Conservation (phyloP, 306 rosid species). For the Calophaca sinica region DNA sequence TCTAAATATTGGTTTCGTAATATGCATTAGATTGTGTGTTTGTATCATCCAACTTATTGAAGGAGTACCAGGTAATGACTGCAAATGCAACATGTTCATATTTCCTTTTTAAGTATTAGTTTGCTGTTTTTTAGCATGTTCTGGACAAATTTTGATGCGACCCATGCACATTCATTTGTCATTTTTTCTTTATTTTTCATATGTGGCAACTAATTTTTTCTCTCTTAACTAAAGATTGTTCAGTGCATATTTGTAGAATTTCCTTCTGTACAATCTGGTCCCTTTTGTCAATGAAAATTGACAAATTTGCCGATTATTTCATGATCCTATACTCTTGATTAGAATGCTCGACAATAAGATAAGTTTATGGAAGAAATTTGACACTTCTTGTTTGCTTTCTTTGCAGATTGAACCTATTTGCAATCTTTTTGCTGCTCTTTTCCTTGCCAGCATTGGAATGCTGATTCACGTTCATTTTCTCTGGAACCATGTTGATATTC, state of each 20-base stretch:
- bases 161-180: slow-evolving; percentile 25
- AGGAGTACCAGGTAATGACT: slow-evolving; percentile 29
- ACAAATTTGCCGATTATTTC: slow-evolving; percentile 34
- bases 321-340: slow-evolving; percentile 32
- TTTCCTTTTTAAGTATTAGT: background rate
- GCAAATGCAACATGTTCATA: slow-evolving; percentile 1
- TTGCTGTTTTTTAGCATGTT: slow-evolving; percentile 8
- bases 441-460: slow-evolving; percentile 99
- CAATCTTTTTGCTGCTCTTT: slow-evolving; percentile 93
- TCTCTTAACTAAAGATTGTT: slow-evolving; percentile 23
- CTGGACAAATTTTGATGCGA: slow-evolving; percentile 20
- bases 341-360: slow-evolving; percentile 20
- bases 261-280: slow-evolving; percentile 29
- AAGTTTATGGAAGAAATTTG: slow-evolving; percentile 30
- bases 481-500: slow-evolving; percentile 95
- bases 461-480: slow-evolving; percentile 96
- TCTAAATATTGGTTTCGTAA: slow-evolving; percentile 15
- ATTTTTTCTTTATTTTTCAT: slow-evolving; percentile 32
- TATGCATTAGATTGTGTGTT: slow-evolving; percentile 30
- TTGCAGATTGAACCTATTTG: slow-evolving; percentile 96
- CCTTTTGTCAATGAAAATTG: slow-evolving; percentile 23
- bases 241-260: slow-evolving; percentile 21
- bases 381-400: slow-evolving; percentile 38
- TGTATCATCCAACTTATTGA: slow-evolving; percentile 16
- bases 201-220: background rate